Percentiles rank a stretch among this genome's conserved stretches.
Evolutionary conservation across 331 rosid species (phyloP).

Genomic region (Erythrophleum ivorense): DNA sequence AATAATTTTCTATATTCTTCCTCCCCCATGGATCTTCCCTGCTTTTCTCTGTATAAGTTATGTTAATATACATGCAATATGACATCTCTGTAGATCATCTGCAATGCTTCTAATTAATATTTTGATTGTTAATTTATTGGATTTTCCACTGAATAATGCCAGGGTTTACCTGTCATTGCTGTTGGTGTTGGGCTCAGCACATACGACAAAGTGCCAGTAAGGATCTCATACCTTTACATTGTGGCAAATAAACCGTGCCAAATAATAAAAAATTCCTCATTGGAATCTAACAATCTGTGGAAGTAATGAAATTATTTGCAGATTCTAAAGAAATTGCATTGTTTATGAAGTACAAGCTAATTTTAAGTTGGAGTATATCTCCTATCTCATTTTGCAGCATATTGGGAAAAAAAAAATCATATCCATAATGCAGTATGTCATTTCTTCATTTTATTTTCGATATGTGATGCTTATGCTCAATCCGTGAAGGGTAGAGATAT

Average conservation of each 20-base stretch:
- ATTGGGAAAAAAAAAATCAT: neutral
- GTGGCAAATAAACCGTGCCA: neutral
- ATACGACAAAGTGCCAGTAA: conserved; percentile 91
- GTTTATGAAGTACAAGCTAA: neutral
- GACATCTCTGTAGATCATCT: conserved; percentile 16
- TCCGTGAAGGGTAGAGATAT: neutral
- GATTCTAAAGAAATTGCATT: neutral
- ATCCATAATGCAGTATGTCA: neutral
- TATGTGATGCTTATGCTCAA: neutral
- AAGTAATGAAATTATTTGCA: neutral
- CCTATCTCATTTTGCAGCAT: neutral
- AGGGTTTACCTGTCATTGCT: conserved; percentile 78
- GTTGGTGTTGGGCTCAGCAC: conserved; percentile 84
- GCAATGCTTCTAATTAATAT: conserved; percentile 13
- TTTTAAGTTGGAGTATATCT: neutral
- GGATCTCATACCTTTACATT: conserved; percentile 40
- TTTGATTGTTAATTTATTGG: conserved; percentile 21
- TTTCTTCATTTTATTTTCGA: neutral
- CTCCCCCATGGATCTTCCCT: neutral
- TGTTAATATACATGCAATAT: neutral
- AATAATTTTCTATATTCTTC: conserved; percentile 14
- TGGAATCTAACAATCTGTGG: neutral
- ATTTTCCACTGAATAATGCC: conserved; percentile 37
- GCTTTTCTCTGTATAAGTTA: neutral
- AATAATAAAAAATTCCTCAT: neutral